Conservation (phyloP, 2,329 filamentous ascomycete species). For the Fusarium torreyae region DNA sequence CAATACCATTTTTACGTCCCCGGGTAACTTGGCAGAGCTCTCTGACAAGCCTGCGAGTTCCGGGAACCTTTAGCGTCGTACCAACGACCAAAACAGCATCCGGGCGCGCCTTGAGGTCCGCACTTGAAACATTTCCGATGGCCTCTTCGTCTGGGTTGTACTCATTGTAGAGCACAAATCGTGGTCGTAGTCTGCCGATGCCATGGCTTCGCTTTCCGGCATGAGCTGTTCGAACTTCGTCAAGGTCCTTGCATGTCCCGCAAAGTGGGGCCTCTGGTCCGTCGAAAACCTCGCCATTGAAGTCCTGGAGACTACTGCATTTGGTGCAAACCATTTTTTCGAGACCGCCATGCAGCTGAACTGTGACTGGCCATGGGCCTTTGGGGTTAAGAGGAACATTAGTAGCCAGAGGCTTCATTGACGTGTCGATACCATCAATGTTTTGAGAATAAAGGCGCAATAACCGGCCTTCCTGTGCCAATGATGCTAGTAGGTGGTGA, state of each 20-base stretch:
- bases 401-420: constrained; percentile 83
- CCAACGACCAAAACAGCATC: constrained; percentile 96
- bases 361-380: constrained; percentile 91
- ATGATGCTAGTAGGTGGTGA: constrained; percentile 91
- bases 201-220: constrained; percentile 94
- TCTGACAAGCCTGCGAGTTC: constrained; percentile 88
- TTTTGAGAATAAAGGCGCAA: constrained; percentile 96
- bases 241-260: constrained; percentile 78
- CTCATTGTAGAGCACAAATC: constrained; percentile 98
- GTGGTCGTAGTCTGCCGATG: constrained; percentile 88
- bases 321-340: constrained; percentile 98
- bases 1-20: constrained; percentile 84
- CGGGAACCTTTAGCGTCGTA: constrained; percentile 95
- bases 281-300: constrained; percentile 85
- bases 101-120: constrained; percentile 87
- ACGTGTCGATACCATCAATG: constrained; percentile 94
- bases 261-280: constrained; percentile 89
- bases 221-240: constrained; percentile 80
- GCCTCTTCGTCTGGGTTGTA: constrained; percentile 97
- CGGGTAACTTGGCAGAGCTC: constrained; percentile 93
- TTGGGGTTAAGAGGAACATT: constrained; percentile 85
- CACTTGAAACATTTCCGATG: constrained; percentile 89
- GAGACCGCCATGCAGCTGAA: constrained; percentile 94
- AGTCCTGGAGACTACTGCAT: constrained; percentile 82
- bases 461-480: constrained; percentile 88